A percentile compares a stretch with the other conserved stretches of the same genome.
These are phyloP conservation scores for Gentiana straminea DNA, from an alignment of 257 asterid species.

Conservation along the genomic window DNA sequence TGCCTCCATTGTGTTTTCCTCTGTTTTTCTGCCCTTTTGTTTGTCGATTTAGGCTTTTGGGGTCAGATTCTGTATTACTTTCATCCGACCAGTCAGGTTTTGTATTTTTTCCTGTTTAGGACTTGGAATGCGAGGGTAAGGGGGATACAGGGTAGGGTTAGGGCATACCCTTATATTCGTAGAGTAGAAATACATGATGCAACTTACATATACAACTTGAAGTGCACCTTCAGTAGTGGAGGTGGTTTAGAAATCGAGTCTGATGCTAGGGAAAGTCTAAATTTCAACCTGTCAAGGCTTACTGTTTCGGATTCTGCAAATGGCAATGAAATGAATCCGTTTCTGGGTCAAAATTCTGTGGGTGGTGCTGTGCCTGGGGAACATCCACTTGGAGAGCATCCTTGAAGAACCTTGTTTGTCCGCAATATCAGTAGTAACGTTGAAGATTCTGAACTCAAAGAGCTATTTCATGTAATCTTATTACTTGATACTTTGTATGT, in stretches of 20 bases:
- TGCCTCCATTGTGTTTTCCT: too few relatives aligned
- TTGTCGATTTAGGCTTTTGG: too few relatives aligned
- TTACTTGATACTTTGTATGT: too few relatives aligned
- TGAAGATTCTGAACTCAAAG: slow-evolving; percentile 56
- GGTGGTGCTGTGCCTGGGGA: slow-evolving; percentile 39
- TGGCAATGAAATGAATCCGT: slow-evolving; percentile 28
- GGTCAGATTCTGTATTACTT: too few relatives aligned
- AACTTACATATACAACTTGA: too few relatives aligned
- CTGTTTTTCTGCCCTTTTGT: too few relatives aligned
- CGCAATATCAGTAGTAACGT: slow-evolving; percentile 61
- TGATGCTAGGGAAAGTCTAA: slow-evolving; percentile 32
- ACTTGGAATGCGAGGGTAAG: too few relatives aligned
- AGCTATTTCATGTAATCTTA: slow-evolving; percentile 55
- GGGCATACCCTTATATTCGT: too few relatives aligned
- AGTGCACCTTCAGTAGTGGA: slow-evolving; percentile 62
- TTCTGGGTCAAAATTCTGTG: slow-evolving; percentile 19
- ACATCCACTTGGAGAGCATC: slow-evolving; percentile 87
- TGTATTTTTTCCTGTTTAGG: too few relatives aligned
- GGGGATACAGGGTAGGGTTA: too few relatives aligned
- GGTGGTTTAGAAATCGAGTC: slow-evolving; percentile 65
- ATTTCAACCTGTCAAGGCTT: slow-evolving; percentile 21
- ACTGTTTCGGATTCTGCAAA: slow-evolving; percentile 25
- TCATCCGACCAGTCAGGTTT: too few relatives aligned
- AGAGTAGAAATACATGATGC: too few relatives aligned
- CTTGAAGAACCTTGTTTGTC: slow-evolving; percentile 68